Evolutionary conservation across 2,329 filamentous ascomycete species (phyloP).

Genomic region (Mollisia scopiformis): DNA sequence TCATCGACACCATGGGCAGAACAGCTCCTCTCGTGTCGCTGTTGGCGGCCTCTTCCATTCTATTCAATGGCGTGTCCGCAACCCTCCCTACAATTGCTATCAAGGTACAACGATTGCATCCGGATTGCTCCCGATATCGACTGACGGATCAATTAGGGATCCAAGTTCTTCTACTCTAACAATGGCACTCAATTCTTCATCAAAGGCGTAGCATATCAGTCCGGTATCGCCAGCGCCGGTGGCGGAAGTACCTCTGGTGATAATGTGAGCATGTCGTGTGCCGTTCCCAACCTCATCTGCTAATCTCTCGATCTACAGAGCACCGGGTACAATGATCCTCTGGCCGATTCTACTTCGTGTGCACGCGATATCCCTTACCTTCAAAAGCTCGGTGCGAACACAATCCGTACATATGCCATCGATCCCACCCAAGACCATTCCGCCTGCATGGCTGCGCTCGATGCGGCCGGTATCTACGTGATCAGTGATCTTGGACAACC

Average conservation of each 20-base stretch:
- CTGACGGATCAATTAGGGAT: conserved; percentile 26
- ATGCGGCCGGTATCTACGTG: conserved; percentile 90
- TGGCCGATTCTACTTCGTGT: conserved; percentile 72
- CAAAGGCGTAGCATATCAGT: conserved; percentile 93
- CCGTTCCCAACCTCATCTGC: background rate
- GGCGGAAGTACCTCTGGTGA: conserved; percentile 22
- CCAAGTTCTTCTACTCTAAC: conserved; percentile 47
- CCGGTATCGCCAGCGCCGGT: conserved; percentile 63
- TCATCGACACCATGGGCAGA: conserved; percentile 13
- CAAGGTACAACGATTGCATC: conserved; percentile 31
- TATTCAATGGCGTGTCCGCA: conserved; percentile 40
- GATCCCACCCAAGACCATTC: conserved; percentile 78
- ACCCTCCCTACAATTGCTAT: conserved; percentile 57
- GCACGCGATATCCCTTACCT: conserved; percentile 84
- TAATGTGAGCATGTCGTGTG: conserved; percentile 10
- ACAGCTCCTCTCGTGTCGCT: conserved; percentile 18
- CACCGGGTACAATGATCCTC: conserved; percentile 63
- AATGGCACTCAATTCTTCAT: conserved; percentile 82
- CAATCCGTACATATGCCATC: conserved; percentile 91
- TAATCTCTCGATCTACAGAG: conserved; percentile 6
- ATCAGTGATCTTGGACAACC: conserved; percentile 89
- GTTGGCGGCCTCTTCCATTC: conserved; percentile 14
- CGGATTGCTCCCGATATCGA: background rate
- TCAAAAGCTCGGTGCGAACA: conserved; percentile 79
- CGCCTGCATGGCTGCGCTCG: conserved; percentile 80